Base-by-base conservation (phyloP, 1,139 yeast genomes). In the Lodderomyces metapsilosis region DNA sequence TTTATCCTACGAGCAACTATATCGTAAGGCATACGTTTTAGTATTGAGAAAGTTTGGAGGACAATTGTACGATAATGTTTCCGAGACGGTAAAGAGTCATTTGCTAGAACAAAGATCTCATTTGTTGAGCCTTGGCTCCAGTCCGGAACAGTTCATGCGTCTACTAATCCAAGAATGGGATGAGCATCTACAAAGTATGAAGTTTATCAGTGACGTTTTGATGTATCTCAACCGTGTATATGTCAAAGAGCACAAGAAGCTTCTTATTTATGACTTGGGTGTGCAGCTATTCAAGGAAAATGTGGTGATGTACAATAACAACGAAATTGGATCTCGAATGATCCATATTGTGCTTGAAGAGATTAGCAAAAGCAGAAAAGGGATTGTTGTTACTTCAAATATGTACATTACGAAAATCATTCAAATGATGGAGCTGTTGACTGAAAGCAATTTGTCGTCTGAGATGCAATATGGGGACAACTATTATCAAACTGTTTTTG, bases 221-320 rank as follows among this genome's bases (percentile, higher is more conserved):
- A 84, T 89, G 87, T 92, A 92, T 57, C 65, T 92, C 76, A 70
- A 92, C 58, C 75, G 96, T 35, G 96, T 88, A 0, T 88, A 86
- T 52, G 87, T 91, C 22, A 81, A 80, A 48, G 95, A 85, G 49
- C 78, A 80, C 44, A 81, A 80, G 50, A 65, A 79, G 39, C 79
- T 88, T 1, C 65, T 83, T 41, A 74, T 87, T 3, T 85, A 85
- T 54, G 96, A 89, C 54, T 72, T 84, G 37, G 96, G 96, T 0
- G 70, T 85, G 31, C 74, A 73, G 30, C 58, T 82, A 8, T 86
- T 84, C 57, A 71, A 72, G 49, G 74, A 72, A 23, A 56, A 58
- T 39, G 59, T 74, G 31, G 58, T 75, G 23, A 68, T 68, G 45
- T 62, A 62, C 43, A 65, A 74, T 28, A 54, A 71, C 43, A 66